Evolutionary conservation across 331 rosid genomes (phyloP).

Genomic region (Rosa hybrid): DNA sequence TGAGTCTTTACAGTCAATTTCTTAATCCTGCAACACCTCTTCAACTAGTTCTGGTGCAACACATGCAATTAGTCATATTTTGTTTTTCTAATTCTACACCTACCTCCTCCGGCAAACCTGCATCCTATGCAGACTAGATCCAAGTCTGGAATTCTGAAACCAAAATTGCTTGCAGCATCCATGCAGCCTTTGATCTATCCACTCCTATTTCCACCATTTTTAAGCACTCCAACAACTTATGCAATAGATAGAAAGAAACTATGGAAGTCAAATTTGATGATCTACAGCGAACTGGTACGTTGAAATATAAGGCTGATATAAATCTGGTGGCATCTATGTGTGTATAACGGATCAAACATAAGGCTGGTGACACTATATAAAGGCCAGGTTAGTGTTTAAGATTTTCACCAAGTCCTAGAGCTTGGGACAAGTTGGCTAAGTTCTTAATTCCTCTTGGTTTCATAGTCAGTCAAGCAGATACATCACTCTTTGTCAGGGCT

Average conservation of each 20-base stretch:
- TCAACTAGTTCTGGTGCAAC: no score
- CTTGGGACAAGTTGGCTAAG: not conserved
- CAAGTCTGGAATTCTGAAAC: no score
- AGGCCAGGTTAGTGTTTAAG: not conserved
- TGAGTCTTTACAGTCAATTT: no score
- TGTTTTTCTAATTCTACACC: no score
- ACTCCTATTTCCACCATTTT: not conserved
- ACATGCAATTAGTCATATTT: no score
- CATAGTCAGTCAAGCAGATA: not conserved
- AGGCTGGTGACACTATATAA: not conserved
- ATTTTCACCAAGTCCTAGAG: not conserved
- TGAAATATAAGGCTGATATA: not conserved
- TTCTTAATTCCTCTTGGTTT: not conserved
- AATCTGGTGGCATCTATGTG: not conserved
- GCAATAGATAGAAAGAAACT: not conserved
- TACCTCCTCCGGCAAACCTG: no score
- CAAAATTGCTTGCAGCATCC: not conserved
- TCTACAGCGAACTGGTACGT: not conserved
- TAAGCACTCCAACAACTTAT: not conserved
- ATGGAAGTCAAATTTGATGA: not conserved
- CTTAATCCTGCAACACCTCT: no score
- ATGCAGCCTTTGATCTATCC: not conserved
- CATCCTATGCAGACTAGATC: no score
- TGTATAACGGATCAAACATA: not conserved
- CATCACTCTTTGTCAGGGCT: not conserved